Base-by-base conservation (phyloP, 2,329 filamentous ascomycete species). In the Fusarium clavum region DNA sequence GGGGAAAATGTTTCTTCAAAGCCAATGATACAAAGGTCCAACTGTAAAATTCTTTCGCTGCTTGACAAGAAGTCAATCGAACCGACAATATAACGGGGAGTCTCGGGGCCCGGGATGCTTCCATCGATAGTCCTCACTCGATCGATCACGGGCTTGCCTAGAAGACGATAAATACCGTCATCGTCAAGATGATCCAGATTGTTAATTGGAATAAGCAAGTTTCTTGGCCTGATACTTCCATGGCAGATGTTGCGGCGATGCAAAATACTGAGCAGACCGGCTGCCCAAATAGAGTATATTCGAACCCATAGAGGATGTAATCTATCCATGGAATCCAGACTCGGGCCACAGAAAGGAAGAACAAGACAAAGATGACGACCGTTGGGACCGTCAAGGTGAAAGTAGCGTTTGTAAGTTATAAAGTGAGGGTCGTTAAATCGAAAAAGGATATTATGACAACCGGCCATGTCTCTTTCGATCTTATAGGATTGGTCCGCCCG, bases 61-160 rank as follows among this genome's bases (percentile, higher is more conserved):
- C 54, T 57, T n/a, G 25, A 53, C 46, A 57, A 11, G 12, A 57
- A 57, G 22, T 57, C 54, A 13, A 57, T n/a, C 13, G 29, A 53
- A 10, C 25, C n/a, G 20, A 30, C 45, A 10, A 41, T 4, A 0
- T 53, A 57, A 1, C 25, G 45, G 29, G 54, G 54, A 8, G 25
- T 32, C 52, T 41, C 45, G 0, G 24, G 45, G n/a, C 25, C 46
- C 4, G 5, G 5, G 14, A 20, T 10, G 6, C n/a, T 24, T 2
- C 54, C 46, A n/a, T 32, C n/a, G 5, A 11, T 10, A 6, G 30
- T 57, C 54, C 29, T 1, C 10, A 41, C 9, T 18, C n/a, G 3
- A 13, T 41, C 32, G 6, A 41, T 16, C 10, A 9, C 5, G 2
- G 54, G 54, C 12, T 57, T 47, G 0, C 46, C 32, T n/a, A 57